Conservation (phyloP, 2,329 filamentous ascomycete species). For the Aureobasidium sp. region DNA sequence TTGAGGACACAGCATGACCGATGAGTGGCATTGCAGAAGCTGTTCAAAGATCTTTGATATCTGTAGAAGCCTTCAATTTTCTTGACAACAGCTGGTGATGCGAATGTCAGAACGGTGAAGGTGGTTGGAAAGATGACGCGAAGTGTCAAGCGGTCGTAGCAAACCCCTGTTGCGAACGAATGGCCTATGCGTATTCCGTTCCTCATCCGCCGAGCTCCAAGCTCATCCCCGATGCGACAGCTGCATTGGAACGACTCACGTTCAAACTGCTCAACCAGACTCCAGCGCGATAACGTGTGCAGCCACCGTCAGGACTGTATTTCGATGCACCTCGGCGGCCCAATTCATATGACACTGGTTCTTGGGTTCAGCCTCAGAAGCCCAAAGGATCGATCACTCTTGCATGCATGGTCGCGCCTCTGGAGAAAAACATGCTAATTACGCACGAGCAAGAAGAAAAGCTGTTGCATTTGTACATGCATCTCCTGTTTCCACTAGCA, state of each 20-base stretch:
- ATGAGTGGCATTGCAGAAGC: neutral
- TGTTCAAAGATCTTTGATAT: neutral
- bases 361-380: neutral
- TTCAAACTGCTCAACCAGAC: neutral
- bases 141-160: neutral
- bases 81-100: neutral
- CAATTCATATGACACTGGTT: neutral
- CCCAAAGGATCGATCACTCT: neutral
- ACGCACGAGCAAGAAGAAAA: neutral
- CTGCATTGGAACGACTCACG: neutral
- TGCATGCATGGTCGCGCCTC: neutral
- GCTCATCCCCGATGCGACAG: neutral
- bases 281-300: neutral
- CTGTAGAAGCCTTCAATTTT: neutral
- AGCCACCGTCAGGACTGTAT: neutral
- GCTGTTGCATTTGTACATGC: neutral
- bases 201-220: neutral
- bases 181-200: neutral
- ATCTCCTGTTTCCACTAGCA: neutral
- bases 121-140: constrained; percentile 1
- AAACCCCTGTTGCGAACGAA: neutral
- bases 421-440: neutral
- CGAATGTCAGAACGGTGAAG: neutral
- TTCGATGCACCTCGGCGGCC: neutral
- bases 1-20: neutral